Base-by-base conservation (phyloP, 2,329 filamentous ascomycete genomes). In the Botrytis tulipae region DNA sequence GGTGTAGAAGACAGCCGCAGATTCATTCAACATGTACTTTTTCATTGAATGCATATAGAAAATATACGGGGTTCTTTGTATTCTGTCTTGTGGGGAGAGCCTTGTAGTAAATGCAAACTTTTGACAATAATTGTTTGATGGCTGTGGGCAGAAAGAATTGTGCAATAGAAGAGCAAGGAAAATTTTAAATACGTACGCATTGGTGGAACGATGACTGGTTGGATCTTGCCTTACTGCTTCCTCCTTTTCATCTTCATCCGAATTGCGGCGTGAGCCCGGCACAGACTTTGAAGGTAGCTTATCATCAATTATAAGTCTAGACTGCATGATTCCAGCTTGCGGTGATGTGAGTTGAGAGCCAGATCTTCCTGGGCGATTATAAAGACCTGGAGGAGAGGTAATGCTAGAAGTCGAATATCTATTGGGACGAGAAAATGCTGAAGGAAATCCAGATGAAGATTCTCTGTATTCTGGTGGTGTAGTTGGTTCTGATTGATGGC, bases 401-500 rank as follows among this genome's bases (percentile, higher is more conserved):
- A 98, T 86, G 84, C 93, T 96, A 54, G 94, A 95, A 75, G 93
- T 92, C 71, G 95, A 97, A 84, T 97, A 95, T 75, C 95, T 90
- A 81, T 95, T 95, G 61, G 94, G 93, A 60, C 94, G 90, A 72
- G 93, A 94, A 81, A 96, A 93, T 77, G 92, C 90, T 79, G 90
- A 90, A 73, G 92, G 90, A 79, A 97, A 95, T 61, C 91, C 91
- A 75, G 89, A 86, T 73, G 82, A 82, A 20, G 84, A 90, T 77
- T 97, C 94, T 78, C 91, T 91, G 82, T 96, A 95, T 82, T 98
- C 96, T 46, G 96, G 96, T 35, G 96, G 96, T 35, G 96, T 99
- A 2, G 96, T 98, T 25, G 96, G 96, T 84, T 98, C 95, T 78
- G 93, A 97, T 81, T 97, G 93, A 79, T 95, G 92, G 71, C 93